phyloP scores from a whole-genome alignment of 345 rosid species.

The Gossypium longicalyx region DNA sequence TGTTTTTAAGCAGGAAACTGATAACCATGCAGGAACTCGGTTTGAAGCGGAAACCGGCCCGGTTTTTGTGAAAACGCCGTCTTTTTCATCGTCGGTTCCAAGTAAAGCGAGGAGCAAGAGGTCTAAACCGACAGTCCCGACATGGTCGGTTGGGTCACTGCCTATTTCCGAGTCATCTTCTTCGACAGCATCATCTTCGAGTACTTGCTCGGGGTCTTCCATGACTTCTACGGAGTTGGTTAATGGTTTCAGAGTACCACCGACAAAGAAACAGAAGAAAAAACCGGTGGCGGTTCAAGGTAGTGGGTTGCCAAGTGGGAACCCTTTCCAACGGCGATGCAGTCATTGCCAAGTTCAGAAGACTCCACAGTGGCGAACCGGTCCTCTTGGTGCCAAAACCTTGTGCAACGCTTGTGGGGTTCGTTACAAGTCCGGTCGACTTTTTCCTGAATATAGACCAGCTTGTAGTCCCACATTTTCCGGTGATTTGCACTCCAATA shows the following conservation, averaged over 20 bases:
- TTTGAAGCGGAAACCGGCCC: slow-evolving; percentile 19
- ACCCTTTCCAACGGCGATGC: slow-evolving; percentile 39
- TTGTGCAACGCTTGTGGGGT: slow-evolving; percentile 64
- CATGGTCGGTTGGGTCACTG: slow-evolving; percentile 30
- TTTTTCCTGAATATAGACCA: slow-evolving; percentile 56
- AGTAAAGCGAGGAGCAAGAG: slow-evolving; percentile 48
- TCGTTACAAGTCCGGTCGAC: slow-evolving; percentile 57
- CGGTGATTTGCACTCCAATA: slow-evolving; percentile 41
- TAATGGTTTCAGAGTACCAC: slow-evolving; percentile 18
- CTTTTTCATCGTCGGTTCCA: slow-evolving; percentile 29
- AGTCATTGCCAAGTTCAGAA: slow-evolving; percentile 53
- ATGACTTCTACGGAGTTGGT: neutral
- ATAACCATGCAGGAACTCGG: slow-evolving; percentile 12
- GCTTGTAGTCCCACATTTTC: slow-evolving; percentile 62
- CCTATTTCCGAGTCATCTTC: slow-evolving; percentile 27
- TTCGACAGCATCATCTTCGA: slow-evolving; percentile 21
- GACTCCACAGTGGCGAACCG: slow-evolving; percentile 67
- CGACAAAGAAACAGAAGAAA: slow-evolving; percentile 33
- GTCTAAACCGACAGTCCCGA: slow-evolving; percentile 17
- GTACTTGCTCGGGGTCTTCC: slow-evolving; percentile 22
- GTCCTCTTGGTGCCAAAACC: slow-evolving; percentile 54
- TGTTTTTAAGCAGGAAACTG: slow-evolving; percentile 3
- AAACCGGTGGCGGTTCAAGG: slow-evolving; percentile 18
- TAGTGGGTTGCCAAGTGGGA: slow-evolving; percentile 13
- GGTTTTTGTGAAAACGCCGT: slow-evolving; percentile 10